These are phyloP conservation scores for Polychytrium aggregatum DNA, from an alignment of 192 early-diverging fungal species.

Conservation along the genomic window DNA sequence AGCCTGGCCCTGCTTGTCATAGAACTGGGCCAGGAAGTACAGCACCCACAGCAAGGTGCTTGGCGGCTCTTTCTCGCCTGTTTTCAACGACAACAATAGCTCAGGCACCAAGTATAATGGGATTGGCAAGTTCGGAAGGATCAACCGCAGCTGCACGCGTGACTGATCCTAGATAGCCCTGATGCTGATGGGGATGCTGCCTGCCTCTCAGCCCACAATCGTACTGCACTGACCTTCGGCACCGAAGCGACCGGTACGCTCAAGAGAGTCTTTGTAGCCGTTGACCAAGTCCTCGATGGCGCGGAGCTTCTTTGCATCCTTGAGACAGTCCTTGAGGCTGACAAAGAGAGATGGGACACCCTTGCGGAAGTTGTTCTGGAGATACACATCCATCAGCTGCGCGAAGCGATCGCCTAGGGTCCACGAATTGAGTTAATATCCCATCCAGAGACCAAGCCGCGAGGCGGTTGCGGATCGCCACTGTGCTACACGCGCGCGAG, in stretches of 20 bases:
- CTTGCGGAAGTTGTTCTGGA: slow-evolving; percentile 68
- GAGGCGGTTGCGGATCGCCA: no score
- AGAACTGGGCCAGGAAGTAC: slow-evolving; percentile 85
- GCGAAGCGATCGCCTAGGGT: slow-evolving; percentile 24
- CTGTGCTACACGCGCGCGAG: neutral
- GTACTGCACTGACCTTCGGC: slow-evolving; percentile 17
- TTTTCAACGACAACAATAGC: no score
- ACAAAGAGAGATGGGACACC: slow-evolving; percentile 91
- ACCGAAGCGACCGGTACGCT: slow-evolving; percentile 9
- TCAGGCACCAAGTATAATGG: no score
- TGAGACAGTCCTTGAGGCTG: slow-evolving; percentile 64
- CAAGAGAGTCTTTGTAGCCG: slow-evolving; percentile 38
- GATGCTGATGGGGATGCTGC: no score
- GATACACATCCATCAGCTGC: slow-evolving; percentile 47
- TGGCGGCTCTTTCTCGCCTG: slow-evolving; percentile 57
- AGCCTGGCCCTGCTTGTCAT: slow-evolving; percentile 60
- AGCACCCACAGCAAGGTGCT: slow-evolving; percentile 78
- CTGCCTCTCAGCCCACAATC: slow-evolving; percentile 18
- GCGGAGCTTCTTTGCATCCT: slow-evolving; percentile 49
- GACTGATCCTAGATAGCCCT: no score
- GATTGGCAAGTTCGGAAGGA: no score
- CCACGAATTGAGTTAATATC: neutral
- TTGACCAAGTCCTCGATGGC: slow-evolving; percentile 59
- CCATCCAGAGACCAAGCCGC: neutral
- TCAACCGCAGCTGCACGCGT: no score